phyloP scores from a whole-genome alignment of 163 green algal species.

The Chloromonas sp. region DNA sequence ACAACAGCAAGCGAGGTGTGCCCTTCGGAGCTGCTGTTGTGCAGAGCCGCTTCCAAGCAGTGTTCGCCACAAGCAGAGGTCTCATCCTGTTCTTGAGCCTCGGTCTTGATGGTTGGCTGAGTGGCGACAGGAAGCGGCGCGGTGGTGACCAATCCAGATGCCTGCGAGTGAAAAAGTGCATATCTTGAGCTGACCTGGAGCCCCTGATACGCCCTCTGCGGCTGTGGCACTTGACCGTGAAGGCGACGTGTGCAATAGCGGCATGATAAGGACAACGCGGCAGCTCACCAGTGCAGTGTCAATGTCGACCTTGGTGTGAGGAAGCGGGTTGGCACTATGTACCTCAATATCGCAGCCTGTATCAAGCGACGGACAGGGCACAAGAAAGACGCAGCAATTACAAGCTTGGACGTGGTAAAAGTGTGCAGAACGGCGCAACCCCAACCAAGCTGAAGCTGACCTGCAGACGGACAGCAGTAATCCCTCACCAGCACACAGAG shows the following conservation, averaged over 20 bases:
- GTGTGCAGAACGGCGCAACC: no score
- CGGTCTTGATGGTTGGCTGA: neutral
- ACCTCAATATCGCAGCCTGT: neutral
- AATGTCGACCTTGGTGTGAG: neutral
- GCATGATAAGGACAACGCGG: neutral
- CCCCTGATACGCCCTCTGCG: neutral
- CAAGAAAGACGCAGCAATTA: no score
- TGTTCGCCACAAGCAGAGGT: neutral
- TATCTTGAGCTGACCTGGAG: neutral
- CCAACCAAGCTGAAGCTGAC: no score
- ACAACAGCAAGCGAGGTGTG: neutral
- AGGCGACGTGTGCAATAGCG: neutral
- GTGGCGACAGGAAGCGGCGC: no score
- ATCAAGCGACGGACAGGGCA: no score
- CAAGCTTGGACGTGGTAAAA: no score
- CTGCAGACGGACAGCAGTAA: no score
- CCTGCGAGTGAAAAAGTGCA: no score
- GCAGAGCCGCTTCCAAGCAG: neutral
- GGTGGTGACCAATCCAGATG: no score
- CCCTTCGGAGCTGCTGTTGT: neutral
- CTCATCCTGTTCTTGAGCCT: neutral
- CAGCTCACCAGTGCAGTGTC: neutral
- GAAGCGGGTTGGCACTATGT: neutral
- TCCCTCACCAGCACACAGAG: neutral
- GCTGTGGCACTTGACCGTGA: neutral